phyloP scores from a whole-genome alignment of 148 eudicot species.

The Rhododendron ovatum region DNA sequence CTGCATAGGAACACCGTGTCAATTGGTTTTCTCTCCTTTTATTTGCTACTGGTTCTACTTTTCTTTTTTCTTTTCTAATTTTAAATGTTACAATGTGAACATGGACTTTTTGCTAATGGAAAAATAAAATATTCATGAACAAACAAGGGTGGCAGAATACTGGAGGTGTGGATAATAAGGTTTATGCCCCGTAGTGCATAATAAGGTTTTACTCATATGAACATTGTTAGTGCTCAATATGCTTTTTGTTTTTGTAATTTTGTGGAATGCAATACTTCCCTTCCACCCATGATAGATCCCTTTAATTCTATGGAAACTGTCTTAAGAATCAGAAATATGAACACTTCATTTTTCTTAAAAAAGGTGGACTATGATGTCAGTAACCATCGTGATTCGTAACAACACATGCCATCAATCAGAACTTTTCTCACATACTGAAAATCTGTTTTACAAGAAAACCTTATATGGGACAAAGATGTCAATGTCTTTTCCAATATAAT shows the following conservation, averaged over 20 bases:
- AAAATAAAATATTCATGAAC: not conserved
- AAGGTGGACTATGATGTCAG: not conserved
- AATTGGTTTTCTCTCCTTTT: not conserved
- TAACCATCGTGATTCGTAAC: not conserved
- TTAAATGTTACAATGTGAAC: not conserved
- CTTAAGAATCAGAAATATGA: not conserved
- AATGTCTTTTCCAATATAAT: not conserved
- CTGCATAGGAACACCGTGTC: not conserved
- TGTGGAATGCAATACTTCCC: not conserved
- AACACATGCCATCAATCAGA: not conserved
- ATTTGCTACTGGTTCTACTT: constrained; percentile 3
- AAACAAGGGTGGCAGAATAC: not conserved
- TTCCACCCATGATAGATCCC: not conserved
- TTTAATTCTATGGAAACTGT: not conserved
- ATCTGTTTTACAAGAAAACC: not conserved
- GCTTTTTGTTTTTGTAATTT: not conserved
- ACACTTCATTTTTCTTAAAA: not conserved
- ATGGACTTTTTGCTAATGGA: not conserved
- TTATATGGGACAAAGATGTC: not conserved
- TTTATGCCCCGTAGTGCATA: not conserved
- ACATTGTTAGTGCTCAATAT: not conserved
- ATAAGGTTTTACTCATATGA: not conserved
- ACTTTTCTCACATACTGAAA: not conserved
- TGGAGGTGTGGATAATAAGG: not conserved
- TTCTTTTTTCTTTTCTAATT: not conserved